Evolutionary conservation across 2,329 filamentous ascomycete species (phyloP).

Genomic region (Fusarium brevicatenulatum): DNA sequence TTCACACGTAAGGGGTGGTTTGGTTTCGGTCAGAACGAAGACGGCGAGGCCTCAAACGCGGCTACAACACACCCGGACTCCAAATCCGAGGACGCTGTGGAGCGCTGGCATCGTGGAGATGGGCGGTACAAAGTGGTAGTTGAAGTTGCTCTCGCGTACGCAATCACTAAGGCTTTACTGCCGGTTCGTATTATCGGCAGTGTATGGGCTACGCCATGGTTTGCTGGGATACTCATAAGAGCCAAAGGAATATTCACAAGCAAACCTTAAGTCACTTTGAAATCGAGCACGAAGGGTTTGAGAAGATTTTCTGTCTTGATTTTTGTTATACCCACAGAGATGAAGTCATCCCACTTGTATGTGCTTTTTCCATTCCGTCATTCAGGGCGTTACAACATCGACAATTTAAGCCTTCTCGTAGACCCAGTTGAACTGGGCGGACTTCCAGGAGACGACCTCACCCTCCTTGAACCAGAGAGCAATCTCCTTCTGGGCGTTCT

Average conservation of each 20-base stretch:
- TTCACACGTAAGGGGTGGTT: conserved; percentile 86
- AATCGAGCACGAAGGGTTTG: conserved; percentile 8
- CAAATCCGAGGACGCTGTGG: conserved; percentile 45
- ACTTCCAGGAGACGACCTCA: conserved; percentile 88
- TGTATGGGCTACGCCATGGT: conserved; percentile 92
- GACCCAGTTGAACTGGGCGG: conserved; percentile 88
- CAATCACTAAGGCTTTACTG: conserved; percentile 86
- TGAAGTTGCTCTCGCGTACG: conserved; percentile 87
- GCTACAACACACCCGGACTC: conserved; percentile 8
- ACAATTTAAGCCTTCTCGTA: conserved; percentile 82
- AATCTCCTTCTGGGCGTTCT: conserved; percentile 99
- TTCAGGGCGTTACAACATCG: conserved; percentile 35
- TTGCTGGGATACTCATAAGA: conserved; percentile 74
- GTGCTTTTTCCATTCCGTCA: conserved; percentile 40
- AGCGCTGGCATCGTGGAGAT: conserved; percentile 53
- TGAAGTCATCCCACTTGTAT: conserved; percentile 39
- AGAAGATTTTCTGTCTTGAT: conserved; percentile 41
- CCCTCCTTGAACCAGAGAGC: conserved; percentile 95
- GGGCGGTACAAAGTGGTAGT: conserved; percentile 66
- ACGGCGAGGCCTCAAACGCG: neutral
- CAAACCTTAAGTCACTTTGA: conserved; percentile 38
- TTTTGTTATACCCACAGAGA: conserved; percentile 37
- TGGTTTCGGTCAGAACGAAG: conserved; percentile 59
- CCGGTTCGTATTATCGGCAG: conserved; percentile 81
- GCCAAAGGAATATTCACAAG: conserved; percentile 46